phyloP scores from a whole-genome alignment of 768 basidiomycete genomes.

The Brasilioporus rufonigricans region DNA sequence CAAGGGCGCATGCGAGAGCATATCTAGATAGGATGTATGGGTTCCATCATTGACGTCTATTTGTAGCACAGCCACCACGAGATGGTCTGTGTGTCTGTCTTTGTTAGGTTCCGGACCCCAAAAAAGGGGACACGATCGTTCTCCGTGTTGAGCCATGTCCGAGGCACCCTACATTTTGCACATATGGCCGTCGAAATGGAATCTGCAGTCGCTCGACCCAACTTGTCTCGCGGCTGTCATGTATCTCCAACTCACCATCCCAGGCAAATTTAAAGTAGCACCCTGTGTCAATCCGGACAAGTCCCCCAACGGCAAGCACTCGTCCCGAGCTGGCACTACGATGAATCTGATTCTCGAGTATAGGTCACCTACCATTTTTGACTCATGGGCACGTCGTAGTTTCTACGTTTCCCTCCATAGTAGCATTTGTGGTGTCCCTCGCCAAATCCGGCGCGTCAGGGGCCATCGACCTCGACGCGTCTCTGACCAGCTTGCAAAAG shows the following conservation, averaged over 20 bases:
- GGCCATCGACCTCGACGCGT: constrained; percentile 46
- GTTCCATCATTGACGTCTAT: no score
- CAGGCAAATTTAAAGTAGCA: constrained; percentile 61
- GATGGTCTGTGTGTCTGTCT: constrained; percentile 4
- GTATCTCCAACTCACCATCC: constrained; percentile 65
- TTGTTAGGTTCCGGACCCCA: constrained; percentile 15
- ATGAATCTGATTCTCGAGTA: constrained; percentile 1
- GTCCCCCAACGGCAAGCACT: constrained; percentile 64
- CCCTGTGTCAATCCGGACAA: constrained; percentile 67
- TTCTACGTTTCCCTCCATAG: constrained; percentile 56
- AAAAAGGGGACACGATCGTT: not conserved
- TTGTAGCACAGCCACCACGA: no score
- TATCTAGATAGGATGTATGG: no score
- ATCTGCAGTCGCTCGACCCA: constrained; percentile 64
- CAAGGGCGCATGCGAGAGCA: no score
- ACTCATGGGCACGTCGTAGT: constrained; percentile 53
- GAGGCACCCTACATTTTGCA: constrained; percentile 39
- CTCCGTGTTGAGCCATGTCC: constrained; percentile 14
- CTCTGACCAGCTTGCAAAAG: constrained; percentile 44
- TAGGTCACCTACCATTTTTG: constrained; percentile 74
- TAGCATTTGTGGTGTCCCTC: constrained; percentile 60
- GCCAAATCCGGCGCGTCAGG: constrained; percentile 31
- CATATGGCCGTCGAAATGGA: constrained; percentile 70
- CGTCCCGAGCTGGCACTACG: not conserved
- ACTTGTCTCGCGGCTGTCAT: constrained; percentile 62